These are phyloP conservation scores for Ogataea henricii DNA, from an alignment of 805 yeast genomes.

Conservation along the genomic window DNA sequence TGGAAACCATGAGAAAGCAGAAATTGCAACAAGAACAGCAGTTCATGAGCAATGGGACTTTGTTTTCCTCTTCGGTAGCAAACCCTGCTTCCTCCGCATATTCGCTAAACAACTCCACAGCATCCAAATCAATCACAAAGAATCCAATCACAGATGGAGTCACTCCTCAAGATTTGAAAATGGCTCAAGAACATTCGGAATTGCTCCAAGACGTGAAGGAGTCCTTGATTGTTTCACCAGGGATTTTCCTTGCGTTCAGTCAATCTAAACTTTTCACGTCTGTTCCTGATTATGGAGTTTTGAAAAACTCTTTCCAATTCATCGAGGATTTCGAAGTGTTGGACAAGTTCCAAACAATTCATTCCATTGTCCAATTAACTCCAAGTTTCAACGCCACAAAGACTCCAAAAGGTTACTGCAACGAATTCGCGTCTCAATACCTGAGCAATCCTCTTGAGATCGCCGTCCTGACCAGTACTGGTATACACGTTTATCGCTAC, in stretches of 20 bases:
- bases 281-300: constrained; percentile 81
- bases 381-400: constrained; percentile 70
- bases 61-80: background rate
- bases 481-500: constrained; percentile 74
- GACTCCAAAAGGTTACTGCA: constrained; percentile 80
- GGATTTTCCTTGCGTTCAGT: constrained; percentile 73
- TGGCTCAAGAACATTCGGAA: constrained; percentile 56
- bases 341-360: constrained; percentile 56
- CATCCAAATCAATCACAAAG: constrained; percentile 26
- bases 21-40: constrained; percentile 38
- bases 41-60: constrained; percentile 19
- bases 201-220: constrained; percentile 59
- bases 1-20: constrained; percentile 40
- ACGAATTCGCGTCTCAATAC: constrained; percentile 86
- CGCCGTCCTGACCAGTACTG: constrained; percentile 80
- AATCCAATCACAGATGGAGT: constrained; percentile 32
- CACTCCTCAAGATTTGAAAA: constrained; percentile 41
- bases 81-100: constrained; percentile 4
- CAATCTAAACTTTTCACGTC: constrained; percentile 60
- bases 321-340: constrained; percentile 81
- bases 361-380: constrained; percentile 71
- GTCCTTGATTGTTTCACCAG: constrained; percentile 74
- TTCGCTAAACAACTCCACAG: constrained; percentile 5
- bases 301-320: constrained; percentile 69
- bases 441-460: constrained; percentile 63